Conservation (phyloP, 2,329 filamentous ascomycete species). For the Helotiales sp. region DNA sequence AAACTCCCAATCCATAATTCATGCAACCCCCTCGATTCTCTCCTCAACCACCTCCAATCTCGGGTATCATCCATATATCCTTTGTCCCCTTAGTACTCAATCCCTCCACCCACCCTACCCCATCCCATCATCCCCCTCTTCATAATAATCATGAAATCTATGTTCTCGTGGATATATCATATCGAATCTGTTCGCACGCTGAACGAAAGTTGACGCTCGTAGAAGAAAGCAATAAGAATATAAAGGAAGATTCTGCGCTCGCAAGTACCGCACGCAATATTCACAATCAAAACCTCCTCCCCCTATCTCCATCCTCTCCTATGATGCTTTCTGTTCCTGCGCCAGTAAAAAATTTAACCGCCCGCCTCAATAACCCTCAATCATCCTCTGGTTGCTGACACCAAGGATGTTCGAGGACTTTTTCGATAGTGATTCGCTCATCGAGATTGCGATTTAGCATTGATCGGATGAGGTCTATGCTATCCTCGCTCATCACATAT, state of each 20-base stretch:
- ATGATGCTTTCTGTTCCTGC: neutral
- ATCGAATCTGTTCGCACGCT: neutral
- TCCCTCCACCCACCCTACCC: neutral
- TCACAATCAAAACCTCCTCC: neutral
- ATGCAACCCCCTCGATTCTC: neutral
- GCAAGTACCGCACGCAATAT: neutral
- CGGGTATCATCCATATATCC: constrained; percentile 4
- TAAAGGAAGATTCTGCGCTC: constrained; percentile 6
- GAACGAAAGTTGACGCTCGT: neutral
- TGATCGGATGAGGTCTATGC: constrained; percentile 83
- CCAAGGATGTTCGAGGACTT: constrained; percentile 91
- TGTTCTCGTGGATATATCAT: neutral
- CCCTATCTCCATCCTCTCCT: neutral
- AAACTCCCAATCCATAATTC: neutral
- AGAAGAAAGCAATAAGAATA: neutral
- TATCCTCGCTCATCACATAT: constrained; percentile 84
- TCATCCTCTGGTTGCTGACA: constrained; percentile 26
- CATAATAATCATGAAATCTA: constrained; percentile 12
- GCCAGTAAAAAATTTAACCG: constrained; percentile 1
- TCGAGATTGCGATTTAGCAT: constrained; percentile 93
- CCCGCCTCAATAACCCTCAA: constrained; percentile 23
- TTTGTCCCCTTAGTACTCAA: neutral
- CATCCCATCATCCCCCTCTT: neutral
- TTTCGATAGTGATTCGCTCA: constrained; percentile 78
- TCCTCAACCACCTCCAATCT: too few species aligned